Conservation (phyloP, 164 flowering plant genomes). For the Chimonanthus praecox region DNA sequence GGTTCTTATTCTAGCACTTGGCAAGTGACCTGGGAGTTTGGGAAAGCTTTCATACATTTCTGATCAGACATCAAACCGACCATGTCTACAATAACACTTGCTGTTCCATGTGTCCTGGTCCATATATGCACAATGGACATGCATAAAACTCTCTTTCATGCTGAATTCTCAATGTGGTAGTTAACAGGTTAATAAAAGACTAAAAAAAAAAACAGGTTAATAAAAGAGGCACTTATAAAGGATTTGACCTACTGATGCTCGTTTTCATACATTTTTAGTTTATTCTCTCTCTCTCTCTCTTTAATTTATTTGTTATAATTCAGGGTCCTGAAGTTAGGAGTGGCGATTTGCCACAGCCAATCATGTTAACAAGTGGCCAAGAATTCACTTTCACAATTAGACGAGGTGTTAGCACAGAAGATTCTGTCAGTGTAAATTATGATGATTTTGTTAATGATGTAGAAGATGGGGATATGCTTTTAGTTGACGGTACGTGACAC, state of each 20-base stretch:
- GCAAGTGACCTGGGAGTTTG: background rate
- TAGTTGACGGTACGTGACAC: conserved; percentile 81
- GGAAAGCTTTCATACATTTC: background rate
- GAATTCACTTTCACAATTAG: conserved; percentile 87
- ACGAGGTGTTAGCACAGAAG: conserved; percentile 87
- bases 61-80: background rate
- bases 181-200: background rate
- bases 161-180: background rate
- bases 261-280: background rate
- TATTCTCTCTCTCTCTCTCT: background rate
- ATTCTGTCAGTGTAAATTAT: conserved; percentile 93
- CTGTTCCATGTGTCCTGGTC: background rate
- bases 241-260: background rate
- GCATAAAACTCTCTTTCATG: background rate
- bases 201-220: background rate
- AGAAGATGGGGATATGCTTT: conserved; percentile 93
- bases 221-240: background rate
- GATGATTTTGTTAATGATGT: conserved; percentile 98
- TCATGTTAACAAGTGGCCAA: conserved; percentile 61
- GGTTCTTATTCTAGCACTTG: background rate
- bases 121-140: background rate
- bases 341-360: conserved; percentile 97
- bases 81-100: background rate
- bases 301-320: conserved; percentile 4
- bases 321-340: conserved; percentile 99